These are phyloP conservation scores for Heliamphora exappendiculata DNA, from an alignment of 148 eudicot species.

Conservation along the genomic window DNA sequence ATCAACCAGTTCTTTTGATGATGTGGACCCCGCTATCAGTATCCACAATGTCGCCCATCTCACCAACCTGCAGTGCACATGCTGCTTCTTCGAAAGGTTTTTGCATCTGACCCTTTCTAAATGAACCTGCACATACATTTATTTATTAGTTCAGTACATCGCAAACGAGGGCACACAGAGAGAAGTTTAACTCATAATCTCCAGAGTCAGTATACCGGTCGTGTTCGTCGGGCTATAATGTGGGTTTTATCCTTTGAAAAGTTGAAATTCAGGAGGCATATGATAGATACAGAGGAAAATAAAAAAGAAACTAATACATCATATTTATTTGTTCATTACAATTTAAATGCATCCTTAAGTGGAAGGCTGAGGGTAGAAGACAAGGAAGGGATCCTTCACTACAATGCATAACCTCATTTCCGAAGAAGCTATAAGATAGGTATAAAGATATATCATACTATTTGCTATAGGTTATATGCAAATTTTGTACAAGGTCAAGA, in stretches of 20 bases:
- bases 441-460: not conserved
- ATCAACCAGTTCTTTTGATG: conserved; percentile 70
- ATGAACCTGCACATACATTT: conserved; percentile 44
- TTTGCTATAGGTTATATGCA: not conserved
- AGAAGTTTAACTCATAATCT: not conserved
- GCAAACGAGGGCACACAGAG: no score
- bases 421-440: not conserved
- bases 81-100: conserved; percentile 94
- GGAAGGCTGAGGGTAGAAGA: not conserved
- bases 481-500: not conserved
- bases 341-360: not conserved
- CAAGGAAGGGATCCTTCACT: not conserved
- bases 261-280: not conserved
- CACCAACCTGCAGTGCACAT: conserved; percentile 74
- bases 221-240: not conserved
- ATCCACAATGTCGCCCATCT: conserved; percentile 82
- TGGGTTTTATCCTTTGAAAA: not conserved
- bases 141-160: not conserved
- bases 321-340: not conserved
- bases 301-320: not conserved
- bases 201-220: not conserved
- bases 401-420: not conserved
- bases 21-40: conserved; percentile 96
- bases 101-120: conserved; percentile 89
- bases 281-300: not conserved